A percentile compares a stretch with the other conserved stretches of the same genome.
phyloP scores from a whole-genome alignment of 768 basidiomycete genomes.

The Trametes villosa region DNA sequence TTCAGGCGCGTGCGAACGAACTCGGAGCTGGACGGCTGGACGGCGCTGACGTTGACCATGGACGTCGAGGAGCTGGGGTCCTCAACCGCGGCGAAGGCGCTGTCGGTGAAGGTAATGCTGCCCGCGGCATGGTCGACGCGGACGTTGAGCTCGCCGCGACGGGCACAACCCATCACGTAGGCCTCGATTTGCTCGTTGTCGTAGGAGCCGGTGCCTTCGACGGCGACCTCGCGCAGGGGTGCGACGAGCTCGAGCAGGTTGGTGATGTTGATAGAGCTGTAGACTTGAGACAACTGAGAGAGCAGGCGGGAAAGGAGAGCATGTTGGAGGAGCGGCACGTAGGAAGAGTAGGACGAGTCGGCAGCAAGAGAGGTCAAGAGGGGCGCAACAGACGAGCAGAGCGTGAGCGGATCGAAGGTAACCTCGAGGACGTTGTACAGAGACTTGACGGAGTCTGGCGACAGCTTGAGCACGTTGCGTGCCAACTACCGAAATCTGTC shows the following conservation, averaged over 20 bases:
- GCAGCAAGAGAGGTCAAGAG: constrained; percentile 64
- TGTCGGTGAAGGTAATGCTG: constrained; percentile 83
- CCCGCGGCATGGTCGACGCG: constrained; percentile 88
- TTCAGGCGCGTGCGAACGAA: constrained; percentile 80
- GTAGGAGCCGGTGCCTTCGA: constrained; percentile 52
- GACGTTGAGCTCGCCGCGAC: constrained; percentile 83
- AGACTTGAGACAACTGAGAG: constrained; percentile 90
- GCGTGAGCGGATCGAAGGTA: constrained; percentile 89
- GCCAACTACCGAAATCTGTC: constrained; percentile 57
- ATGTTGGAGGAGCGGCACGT: constrained; percentile 87
- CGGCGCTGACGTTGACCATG: constrained; percentile 41
- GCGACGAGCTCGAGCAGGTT: constrained; percentile 79
- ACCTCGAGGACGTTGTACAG: constrained; percentile 91
- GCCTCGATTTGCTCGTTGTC: constrained; percentile 84
- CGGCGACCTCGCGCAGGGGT: constrained; percentile 63
- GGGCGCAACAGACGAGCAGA: constrained; percentile 79
- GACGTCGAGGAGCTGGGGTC: constrained; percentile 41
- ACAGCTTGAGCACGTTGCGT: constrained; percentile 81
- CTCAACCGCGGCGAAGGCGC: constrained; percentile 58
- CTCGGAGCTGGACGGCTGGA: constrained; percentile 75
- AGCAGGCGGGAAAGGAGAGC: constrained; percentile 91
- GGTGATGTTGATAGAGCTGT: constrained; percentile 81
- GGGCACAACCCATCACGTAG: constrained; percentile 91
- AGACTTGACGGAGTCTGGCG: constrained; percentile 70
- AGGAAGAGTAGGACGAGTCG: constrained; percentile 71